Evolutionary conservation across 2,329 filamentous ascomycete species (phyloP), one percentile per base, ranked within the genome.

Genomic region (Emergomyces orientalis): DNA sequence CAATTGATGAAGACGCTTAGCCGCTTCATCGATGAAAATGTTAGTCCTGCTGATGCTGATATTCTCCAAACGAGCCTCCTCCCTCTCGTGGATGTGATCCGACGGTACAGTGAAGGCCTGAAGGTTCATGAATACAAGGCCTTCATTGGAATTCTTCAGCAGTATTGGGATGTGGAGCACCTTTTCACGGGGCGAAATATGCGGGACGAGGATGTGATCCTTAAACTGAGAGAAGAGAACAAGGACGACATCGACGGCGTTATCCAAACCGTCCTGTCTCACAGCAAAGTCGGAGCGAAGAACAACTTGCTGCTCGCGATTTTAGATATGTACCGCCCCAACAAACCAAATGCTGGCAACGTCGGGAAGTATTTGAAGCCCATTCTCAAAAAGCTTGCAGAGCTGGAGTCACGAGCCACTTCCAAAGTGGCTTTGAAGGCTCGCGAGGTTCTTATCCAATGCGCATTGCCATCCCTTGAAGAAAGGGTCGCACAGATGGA

Each of bases 361-460:
- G 86, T 97, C 62, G 88, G 84, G 75, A 96, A 95, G 76, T 86
- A 92, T 77, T 87, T 99, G 76, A 89, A 91, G 69, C 85, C 88
- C 3, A 84, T 89, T 22, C 84, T 99, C 32, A 89, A 89, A 73
- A 89, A 88, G 77, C 82, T 99, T 68, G 92, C 94, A 0, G 94
- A 99, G 75, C 85, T 99, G 17, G 91, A 96, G 77, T 91, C 88
- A 13, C 89, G 79, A 79, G 86, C 80, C 72, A 94, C 93, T 13
- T 90, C 93, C 68, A 99, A 97, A 86, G 93, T 99, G 51, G 91
- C 93, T 0, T 84, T 99, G 68, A 99, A 99, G 83, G 93, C 94
- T 55, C 89, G 94, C 73, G 94, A 99, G 80, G 88, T 97, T 60
- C 87, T 99, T 71, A 99, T 99, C 67, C 94, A 97, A 78, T 97